Evolutionary conservation across 306 rosid genomes (phyloP), one percentile per base, ranked within the genome.

Genomic region (Vigna hirtella): DNA sequence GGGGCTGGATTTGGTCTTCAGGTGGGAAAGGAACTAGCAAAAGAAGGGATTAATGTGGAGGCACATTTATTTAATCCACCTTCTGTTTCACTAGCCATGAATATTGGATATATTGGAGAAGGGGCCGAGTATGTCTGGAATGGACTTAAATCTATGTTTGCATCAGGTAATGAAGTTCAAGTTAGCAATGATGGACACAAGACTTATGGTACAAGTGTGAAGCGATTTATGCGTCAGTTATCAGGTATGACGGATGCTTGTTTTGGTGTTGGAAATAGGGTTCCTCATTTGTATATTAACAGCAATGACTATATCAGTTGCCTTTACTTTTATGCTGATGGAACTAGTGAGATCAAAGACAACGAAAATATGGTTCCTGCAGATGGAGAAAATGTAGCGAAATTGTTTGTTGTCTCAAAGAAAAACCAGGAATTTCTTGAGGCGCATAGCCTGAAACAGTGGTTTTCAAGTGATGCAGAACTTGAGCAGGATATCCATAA

Each of bases 1-100:
- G 98, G 97, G 13, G 98, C 98, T 49, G 98, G 96, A 36, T 89
- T 85, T 76, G 94, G 90, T 75, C 94, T 94, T 70, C 97, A 94
- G 82, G 93, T 91, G 51, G 94, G 97, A 64, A 90, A 94, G 67
- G 89, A 90, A 59, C 72, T 94, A 53, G 96, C 97, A 36, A 90
- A 88, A 85, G 93, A 91, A 80, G 87, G 91, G 63, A 88, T 91
- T 38, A 87, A 69, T 85, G 89, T 90, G 28, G 97, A 91, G 64
- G 79, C 98, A 10, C 97, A 94, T 66, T 65, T 90, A 51, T 94
- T 94, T 81, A 94, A 94, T 82, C 98, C 98, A 18, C 98, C 98
- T 76, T 89, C 98, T 9, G 89, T 92, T 78, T 92, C 98, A 20
- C 73, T 92, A 0, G 97, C 97, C 26, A 84, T 79, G 88, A 92